These are phyloP conservation scores for Acephala macrosclerotiorum DNA, from an alignment of 2,329 filamentous ascomycete species.

Conservation along the genomic window DNA sequence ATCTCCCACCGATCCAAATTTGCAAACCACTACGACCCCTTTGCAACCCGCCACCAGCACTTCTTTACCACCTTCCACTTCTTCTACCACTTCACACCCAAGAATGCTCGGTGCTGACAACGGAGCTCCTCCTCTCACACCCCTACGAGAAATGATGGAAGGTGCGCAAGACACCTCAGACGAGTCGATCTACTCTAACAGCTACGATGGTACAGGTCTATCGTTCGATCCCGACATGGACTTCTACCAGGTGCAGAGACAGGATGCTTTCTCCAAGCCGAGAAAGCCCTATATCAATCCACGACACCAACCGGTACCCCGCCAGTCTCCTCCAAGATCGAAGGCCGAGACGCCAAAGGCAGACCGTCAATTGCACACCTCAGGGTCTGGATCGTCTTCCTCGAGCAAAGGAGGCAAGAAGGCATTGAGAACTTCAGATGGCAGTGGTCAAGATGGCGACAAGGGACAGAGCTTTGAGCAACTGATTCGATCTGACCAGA, in stretches of 20 bases:
- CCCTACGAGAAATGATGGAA: conserved; percentile 45
- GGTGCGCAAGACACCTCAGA: conserved; percentile 42
- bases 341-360: conserved; percentile 17
- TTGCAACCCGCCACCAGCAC: not conserved
- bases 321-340: conserved; percentile 23
- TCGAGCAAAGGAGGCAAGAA: conserved; percentile 55
- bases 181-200: conserved; percentile 28
- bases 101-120: conserved; percentile 23
- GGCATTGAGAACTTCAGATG: conserved; percentile 64
- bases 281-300: conserved; percentile 7
- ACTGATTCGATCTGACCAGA: conserved; percentile 82
- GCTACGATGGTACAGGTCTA: conserved; percentile 27
- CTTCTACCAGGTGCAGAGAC: too few species aligned
- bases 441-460: conserved; percentile 60
- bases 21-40: not conserved
- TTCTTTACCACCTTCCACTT: not conserved
- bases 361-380: conserved; percentile 48
- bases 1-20: conserved; percentile 1
- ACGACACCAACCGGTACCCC: not conserved
- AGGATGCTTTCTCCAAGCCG: not conserved
- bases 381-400: conserved; percentile 59
- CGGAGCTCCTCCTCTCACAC: conserved; percentile 43
- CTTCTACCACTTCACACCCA: not conserved
- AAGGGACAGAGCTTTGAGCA: conserved; percentile 77
- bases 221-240: too few species aligned